These are phyloP conservation scores for Bolboschoenus planiculmis DNA, from an alignment of 176 grass and related monocot species.

Conservation along the genomic window DNA sequence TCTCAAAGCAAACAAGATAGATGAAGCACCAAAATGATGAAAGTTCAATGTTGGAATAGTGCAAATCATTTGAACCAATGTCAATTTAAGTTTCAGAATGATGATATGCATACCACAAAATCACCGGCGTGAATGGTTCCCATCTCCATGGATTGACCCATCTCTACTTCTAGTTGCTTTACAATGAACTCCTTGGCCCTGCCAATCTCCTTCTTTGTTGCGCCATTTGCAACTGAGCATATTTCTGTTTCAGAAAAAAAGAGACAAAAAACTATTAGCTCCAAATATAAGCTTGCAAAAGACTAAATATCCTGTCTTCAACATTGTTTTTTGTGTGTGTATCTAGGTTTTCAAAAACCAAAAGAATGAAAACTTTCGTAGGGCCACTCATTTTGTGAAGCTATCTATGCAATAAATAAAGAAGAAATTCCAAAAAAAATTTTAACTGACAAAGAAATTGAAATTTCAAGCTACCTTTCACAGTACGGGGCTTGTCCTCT, in stretches of 20 bases:
- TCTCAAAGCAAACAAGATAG: not conserved
- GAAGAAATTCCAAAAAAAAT: not conserved
- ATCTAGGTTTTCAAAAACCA: not conserved
- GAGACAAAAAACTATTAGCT: not conserved
- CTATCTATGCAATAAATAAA: not conserved
- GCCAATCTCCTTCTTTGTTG: constrained; percentile 91
- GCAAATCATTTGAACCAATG: not conserved
- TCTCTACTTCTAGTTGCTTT: constrained; percentile 87
- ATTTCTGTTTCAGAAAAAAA: constrained; percentile 44
- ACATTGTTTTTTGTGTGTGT: not conserved
- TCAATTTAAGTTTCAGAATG: not conserved
- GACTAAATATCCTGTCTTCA: not conserved
- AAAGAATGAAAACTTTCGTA: not conserved
- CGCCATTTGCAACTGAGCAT: constrained; percentile 84
- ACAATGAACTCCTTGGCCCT: constrained; percentile 91
- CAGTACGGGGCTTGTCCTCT: constrained; percentile 76
- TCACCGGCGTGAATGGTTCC: constrained; percentile 80
- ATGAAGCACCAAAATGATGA: not conserved
- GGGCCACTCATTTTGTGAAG: not conserved
- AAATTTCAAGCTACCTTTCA: constrained; percentile 46
- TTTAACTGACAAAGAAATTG: not conserved
- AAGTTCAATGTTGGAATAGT: not conserved
- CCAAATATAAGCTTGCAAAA: not conserved
- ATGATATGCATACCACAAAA: constrained; percentile 56
- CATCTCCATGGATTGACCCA: constrained; percentile 96